Percentiles rank a stretch among this genome's conserved stretches.
Evolutionary conservation across 2,329 filamentous ascomycete species (phyloP).

Genomic region (Rosellinia necatrix): DNA sequence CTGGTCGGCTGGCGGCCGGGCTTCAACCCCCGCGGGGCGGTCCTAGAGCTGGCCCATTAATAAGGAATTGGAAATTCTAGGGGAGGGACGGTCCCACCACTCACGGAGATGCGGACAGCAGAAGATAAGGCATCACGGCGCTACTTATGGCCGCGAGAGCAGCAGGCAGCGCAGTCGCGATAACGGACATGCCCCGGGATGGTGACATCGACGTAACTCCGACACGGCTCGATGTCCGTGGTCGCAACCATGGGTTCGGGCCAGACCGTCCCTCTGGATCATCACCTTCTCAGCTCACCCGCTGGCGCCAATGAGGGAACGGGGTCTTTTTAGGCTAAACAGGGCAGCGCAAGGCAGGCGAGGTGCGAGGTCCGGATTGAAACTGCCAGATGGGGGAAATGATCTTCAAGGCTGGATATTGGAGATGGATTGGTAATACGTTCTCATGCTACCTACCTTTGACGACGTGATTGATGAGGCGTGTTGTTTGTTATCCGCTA

Average conservation of each 20-base stretch:
- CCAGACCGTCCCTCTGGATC: background rate
- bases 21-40: background rate
- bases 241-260: constrained; percentile 5
- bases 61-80: constrained; percentile 21
- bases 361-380: constrained; percentile 4
- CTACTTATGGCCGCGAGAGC: background rate
- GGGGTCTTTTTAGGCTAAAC: constrained; percentile 30
- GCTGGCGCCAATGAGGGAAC: constrained; percentile 14
- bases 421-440: constrained; percentile 27
- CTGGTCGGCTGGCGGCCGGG: background rate
- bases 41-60: constrained; percentile 4
- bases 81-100: background rate
- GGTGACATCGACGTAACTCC: constrained; percentile 19
- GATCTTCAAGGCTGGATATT: constrained; percentile 20
- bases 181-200: background rate
- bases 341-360: constrained; percentile 7
- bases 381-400: constrained; percentile 18
- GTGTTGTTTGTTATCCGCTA: background rate
- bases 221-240: background rate
- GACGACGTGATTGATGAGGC: background rate
- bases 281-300: constrained; percentile 4
- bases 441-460: background rate
- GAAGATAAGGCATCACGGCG: background rate
- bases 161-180: background rate
- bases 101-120: background rate